Evolutionary conservation across 192 early-diverging fungal genomes (phyloP), one percentile per base, ranked within the genome.

Genomic region (Podochytrium sp.): DNA sequence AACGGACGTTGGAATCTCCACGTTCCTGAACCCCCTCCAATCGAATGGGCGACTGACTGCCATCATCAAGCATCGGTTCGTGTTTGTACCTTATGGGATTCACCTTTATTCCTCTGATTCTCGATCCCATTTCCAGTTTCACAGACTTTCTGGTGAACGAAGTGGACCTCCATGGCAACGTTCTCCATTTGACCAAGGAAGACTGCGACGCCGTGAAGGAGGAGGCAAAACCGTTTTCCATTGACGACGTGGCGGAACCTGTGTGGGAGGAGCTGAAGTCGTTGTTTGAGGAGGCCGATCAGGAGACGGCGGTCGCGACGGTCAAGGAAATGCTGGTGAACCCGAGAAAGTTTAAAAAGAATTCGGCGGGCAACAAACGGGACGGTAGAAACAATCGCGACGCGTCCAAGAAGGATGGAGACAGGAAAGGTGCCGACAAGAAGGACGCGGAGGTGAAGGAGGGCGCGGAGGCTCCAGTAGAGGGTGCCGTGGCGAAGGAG

Each of bases 131-230:
- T 1, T 10, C 76, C 74, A 92, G 96, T 71, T 91, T 84, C 55
- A 80, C 87, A 0, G 97, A 99, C 77, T 99, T 99, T 80, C 80
- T 95, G 38, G 97, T 99, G 30, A 91, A 95, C 80, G 97, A 99
- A 85, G 91, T 99, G 20, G 91, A 92, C 72, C 61, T 74, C 37
- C 65, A 79, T 25, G 93, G 93, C 23, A 73, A 86, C 29, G 85
- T 92, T 1, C 90, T 95, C 7, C 91, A 89, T 47, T 77, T 98
- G n/a, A 49, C 51, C n/a, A 58, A 76, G 25, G 66, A 75, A 6
- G 80, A 73, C 29, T 29, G 34, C 12, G 30, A 10, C 35, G 56
- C 60, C 27, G 60, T 62, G 4, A 27, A 37, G 3, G 60, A 38
- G 16, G 25, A 50, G 35, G 47, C 40, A 12, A 27, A 32, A n/a